Evolutionary conservation across 2,329 filamentous ascomycete genomes (phyloP).

Genomic region (Fusarium heterosporum): DNA sequence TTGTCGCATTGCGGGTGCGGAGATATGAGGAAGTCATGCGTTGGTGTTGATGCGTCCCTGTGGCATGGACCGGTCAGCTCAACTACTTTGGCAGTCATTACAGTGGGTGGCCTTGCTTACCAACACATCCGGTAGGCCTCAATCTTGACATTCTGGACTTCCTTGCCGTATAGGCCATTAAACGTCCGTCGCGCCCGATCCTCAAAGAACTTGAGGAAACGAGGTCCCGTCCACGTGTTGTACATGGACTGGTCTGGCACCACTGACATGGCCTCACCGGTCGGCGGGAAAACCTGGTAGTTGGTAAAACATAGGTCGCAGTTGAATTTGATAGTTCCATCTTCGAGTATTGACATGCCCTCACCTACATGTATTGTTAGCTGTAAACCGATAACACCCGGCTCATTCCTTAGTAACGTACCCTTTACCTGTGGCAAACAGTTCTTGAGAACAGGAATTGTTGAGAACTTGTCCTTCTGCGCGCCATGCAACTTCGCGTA

Average conservation of each 20-base stretch:
- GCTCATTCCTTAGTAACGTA: slow-evolving; percentile 41
- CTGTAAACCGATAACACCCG: slow-evolving; percentile 24
- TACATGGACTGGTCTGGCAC: slow-evolving; percentile 60
- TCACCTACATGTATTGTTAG: slow-evolving; percentile 50
- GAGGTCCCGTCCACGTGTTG: slow-evolving; percentile 55
- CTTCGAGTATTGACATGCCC: slow-evolving; percentile 58
- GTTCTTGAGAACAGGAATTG: slow-evolving; percentile 66
- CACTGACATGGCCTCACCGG: slow-evolving; percentile 64
- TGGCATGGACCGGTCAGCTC: slow-evolving; percentile 36
- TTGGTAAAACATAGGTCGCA: slow-evolving; percentile 70
- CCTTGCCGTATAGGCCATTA: slow-evolving; percentile 57
- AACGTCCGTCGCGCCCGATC: slow-evolving; percentile 56
- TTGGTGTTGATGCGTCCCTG: slow-evolving; percentile 72
- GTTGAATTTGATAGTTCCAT: slow-evolving; percentile 70
- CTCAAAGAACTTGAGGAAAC: slow-evolving; percentile 57
- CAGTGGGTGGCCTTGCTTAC: slow-evolving; percentile 47
- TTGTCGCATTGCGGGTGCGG: slow-evolving; percentile 62
- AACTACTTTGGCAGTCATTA: not conserved
- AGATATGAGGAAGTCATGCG: slow-evolving; percentile 71
- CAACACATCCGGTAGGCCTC: slow-evolving; percentile 61
- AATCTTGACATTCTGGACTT: slow-evolving; percentile 54
- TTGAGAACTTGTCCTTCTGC: slow-evolving; percentile 60
- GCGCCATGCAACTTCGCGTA: slow-evolving; percentile 54
- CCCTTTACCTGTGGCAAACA: slow-evolving; percentile 56
- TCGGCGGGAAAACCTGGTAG: slow-evolving; percentile 58